These are phyloP conservation scores for Auriscalpium microsporum DNA, from an alignment of 768 basidiomycete genomes.

Conservation along the genomic window DNA sequence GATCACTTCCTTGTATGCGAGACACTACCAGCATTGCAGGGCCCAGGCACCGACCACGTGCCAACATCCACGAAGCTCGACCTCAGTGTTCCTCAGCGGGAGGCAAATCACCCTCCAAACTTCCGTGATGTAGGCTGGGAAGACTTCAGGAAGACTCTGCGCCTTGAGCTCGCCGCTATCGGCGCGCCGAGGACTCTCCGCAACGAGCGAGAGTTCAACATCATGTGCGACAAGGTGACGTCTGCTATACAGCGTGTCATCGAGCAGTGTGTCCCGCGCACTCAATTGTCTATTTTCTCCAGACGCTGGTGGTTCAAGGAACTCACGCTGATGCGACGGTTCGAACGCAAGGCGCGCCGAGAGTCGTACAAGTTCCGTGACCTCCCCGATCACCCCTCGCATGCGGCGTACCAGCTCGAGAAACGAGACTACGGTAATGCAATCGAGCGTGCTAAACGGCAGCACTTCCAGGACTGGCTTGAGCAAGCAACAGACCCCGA, in stretches of 20 bases:
- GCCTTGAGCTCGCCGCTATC: background rate
- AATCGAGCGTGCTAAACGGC: slow-evolving; percentile 16
- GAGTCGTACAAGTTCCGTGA: background rate
- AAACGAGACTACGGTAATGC: slow-evolving; percentile 6
- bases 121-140: background rate
- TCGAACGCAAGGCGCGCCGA: background rate
- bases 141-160: background rate
- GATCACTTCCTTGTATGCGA: background rate
- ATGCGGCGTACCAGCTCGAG: background rate
- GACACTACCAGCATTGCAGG: background rate
- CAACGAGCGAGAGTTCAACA: background rate
- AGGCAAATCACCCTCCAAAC: no score
- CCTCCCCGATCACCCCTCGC: background rate
- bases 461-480: slow-evolving; percentile 20
- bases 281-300: background rate
- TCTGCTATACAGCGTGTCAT: background rate
- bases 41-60: background rate
- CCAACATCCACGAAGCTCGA: background rate
- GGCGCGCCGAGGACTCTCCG: background rate
- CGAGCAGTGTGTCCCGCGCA: background rate
- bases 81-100: no score
- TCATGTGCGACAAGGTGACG: background rate
- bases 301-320: slow-evolving; percentile 6
- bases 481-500: slow-evolving; percentile 4
- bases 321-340: background rate